A percentile compares a stretch with the other conserved stretches of the same genome.
phyloP scores from a whole-genome alignment of 768 basidiomycete species.

The Ramaria rubella region DNA sequence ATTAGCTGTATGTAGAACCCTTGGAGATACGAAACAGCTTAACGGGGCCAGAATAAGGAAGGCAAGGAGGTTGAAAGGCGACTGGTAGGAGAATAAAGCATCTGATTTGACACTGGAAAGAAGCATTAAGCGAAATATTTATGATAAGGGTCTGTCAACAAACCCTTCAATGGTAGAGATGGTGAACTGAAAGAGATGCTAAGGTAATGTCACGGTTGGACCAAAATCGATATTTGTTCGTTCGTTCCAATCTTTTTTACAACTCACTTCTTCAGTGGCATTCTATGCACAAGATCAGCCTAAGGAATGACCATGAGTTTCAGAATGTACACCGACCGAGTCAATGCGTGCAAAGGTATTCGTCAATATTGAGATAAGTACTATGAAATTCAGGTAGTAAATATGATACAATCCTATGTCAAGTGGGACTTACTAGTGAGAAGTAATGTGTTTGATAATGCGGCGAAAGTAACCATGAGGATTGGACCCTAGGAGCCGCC shows the following conservation, averaged over 20 bases:
- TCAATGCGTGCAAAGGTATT: slow-evolving; percentile 82
- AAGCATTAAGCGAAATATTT: background rate
- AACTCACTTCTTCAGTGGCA: slow-evolving; percentile 50
- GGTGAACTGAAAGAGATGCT: slow-evolving; percentile 85
- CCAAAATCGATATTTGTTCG: too few species aligned
- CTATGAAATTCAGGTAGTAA: slow-evolving; percentile 18
- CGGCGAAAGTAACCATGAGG: slow-evolving; percentile 74
- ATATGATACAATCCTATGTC: slow-evolving; percentile 1
- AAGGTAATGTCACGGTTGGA: too few species aligned
- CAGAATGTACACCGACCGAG: slow-evolving; percentile 33
- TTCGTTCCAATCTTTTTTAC: background rate
- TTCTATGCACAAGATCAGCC: slow-evolving; percentile 30
- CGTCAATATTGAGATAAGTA: slow-evolving; percentile 85
- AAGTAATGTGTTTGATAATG: slow-evolving; percentile 69
- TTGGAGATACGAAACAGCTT: slow-evolving; percentile 66
- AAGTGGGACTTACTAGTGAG: slow-evolving; percentile 58
- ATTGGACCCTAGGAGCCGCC: slow-evolving; percentile 42
- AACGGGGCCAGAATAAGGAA: slow-evolving; percentile 74
- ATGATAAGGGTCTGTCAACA: slow-evolving; percentile 11
- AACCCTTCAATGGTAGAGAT: slow-evolving; percentile 87
- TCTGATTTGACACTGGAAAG: slow-evolving; percentile 71
- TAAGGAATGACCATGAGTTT: background rate
- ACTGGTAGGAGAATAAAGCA: slow-evolving; percentile 86
- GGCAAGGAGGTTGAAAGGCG: slow-evolving; percentile 82
- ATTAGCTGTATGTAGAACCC: slow-evolving; percentile 74